Base-by-base conservation (phyloP, 148 eudicot genomes). In the Diospyros kaki region DNA sequence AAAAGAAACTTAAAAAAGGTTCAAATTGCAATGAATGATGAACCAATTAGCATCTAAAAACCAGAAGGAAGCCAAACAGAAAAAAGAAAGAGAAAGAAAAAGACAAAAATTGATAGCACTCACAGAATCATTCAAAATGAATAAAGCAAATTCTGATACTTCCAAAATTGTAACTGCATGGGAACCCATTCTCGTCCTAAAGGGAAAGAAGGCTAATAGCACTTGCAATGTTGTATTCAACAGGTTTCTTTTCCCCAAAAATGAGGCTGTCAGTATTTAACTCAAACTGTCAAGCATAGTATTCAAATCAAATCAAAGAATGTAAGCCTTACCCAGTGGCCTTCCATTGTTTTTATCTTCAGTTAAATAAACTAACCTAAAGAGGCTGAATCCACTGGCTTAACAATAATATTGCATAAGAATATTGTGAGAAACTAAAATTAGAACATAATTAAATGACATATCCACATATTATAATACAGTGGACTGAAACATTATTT, bases 11-110 rank as follows among this genome's bases (percentile, higher is more conserved):
- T 28, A 28, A 28, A 40, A 14, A 55, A 53, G 40, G 46, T 41
- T 54, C 46, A 44, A 72, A 64, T 60, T 64, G 59, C 58, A 63
- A 77, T 45, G 61, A 64, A 44, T 28, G 28, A 28, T 28, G 28
- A 28, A 28, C 28, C 28, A 28, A 28, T 28, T 28, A 28, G 28
- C 28, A 28, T 28, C 28, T 28, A 28, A 28, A 28, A 28, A 28
- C 28, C 28, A 28, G 28, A 28, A 28, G 28, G 28, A 28, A 28
- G 28, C 28, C 0, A 28, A 28, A 28, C 28, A 28, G 5, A n/a
- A 3, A 18, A 18, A 53, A 53, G 12, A 7, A 53, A 53, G 12
- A 53, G 2, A 53, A 53, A n/a, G 18, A 2, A 17, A 18, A 18
- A 17, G 2, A 8, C 4, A 28, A 17, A 40, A 52, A 28, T 28